Evolutionary conservation across 2,329 filamentous ascomycete genomes (phyloP).

Genomic region (Nemania serpens): DNA sequence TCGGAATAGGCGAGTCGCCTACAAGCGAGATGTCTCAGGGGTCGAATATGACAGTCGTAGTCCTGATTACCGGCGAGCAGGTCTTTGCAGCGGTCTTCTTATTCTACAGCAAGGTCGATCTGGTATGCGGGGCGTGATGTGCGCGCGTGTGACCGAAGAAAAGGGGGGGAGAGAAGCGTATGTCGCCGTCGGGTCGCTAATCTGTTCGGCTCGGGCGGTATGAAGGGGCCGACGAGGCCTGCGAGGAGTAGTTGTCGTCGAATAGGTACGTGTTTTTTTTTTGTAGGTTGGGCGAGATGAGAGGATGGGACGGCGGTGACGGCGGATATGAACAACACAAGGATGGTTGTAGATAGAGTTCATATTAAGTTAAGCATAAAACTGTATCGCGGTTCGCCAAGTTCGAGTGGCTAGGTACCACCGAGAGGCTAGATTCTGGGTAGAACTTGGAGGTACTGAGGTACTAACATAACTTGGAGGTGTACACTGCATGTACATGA

Average conservation of each 20-base stretch:
- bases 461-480: too few species aligned
- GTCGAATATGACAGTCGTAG: too few species aligned
- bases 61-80: too few species aligned
- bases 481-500: too few species aligned
- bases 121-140: background rate
- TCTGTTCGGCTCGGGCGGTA: slow-evolving; percentile 4
- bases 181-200: slow-evolving; percentile 5
- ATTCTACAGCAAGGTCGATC: background rate
- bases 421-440: too few species aligned
- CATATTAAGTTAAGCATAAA: too few species aligned
- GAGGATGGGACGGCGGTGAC: too few species aligned
- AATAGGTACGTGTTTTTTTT: background rate
- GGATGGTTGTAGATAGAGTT: too few species aligned
- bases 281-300: too few species aligned
- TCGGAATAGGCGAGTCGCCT: slow-evolving; percentile 13
- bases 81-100: background rate
- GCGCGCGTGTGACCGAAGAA: slow-evolving; percentile 16
- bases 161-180: background rate
- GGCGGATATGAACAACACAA: background rate
- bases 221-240: background rate
- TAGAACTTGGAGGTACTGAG: too few species aligned
- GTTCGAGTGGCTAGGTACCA: too few species aligned
- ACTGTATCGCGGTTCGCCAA: too few species aligned
- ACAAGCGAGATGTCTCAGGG: background rate
- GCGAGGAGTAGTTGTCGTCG: background rate